Conservation (phyloP, 2,329 filamentous ascomycete genomes). For the Pezicula radicicola region DNA sequence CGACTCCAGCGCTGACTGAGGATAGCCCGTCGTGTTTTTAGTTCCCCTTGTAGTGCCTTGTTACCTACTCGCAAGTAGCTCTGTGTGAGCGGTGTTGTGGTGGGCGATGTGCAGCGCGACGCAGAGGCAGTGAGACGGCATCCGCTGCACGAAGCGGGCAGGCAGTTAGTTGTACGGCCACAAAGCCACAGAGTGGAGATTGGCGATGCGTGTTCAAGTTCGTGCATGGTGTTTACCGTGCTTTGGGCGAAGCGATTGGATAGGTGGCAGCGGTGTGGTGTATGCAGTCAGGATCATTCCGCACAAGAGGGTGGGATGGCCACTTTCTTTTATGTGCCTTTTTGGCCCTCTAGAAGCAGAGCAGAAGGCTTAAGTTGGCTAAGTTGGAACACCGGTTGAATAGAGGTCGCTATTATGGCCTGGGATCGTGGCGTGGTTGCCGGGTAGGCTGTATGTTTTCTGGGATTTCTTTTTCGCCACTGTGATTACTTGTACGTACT, state of each 20-base stretch:
- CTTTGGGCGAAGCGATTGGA: neutral
- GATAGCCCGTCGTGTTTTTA: no score
- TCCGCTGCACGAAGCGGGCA: neutral
- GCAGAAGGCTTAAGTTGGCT: neutral
- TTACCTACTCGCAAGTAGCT: no score
- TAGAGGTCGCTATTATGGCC: no score
- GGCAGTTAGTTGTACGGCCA: neutral
- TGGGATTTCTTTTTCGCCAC: no score
- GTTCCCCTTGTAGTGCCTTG: no score
- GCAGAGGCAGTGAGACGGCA: neutral
- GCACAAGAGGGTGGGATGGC: neutral
- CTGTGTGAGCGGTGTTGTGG: no score
- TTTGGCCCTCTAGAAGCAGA: neutral
- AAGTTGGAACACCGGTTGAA: neutral
- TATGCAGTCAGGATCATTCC: neutral
- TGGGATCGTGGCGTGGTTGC: no score
- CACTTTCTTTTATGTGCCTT: neutral
- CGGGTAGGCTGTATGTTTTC: no score
- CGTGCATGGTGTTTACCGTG: neutral
- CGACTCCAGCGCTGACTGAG: neutral
- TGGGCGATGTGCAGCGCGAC: no score
- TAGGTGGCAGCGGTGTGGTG: neutral
- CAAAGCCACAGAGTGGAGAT: neutral
- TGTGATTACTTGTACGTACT: no score
- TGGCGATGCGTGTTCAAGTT: neutral